Conservation (phyloP, 192 early-diverging fungal species). For the Phycomyces nitens region DNA sequence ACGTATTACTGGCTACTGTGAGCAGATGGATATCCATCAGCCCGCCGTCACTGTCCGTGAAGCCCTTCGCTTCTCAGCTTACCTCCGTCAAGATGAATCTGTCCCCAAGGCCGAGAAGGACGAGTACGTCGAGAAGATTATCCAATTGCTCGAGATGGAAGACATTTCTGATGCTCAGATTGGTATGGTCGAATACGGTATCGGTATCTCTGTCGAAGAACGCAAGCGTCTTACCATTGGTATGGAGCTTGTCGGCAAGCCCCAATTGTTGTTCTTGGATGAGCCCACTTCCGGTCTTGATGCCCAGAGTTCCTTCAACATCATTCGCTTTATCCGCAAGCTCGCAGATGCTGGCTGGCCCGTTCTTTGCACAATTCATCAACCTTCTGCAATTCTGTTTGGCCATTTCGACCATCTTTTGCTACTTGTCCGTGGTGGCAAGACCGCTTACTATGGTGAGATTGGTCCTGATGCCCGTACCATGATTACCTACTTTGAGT, state of each 20-base stretch:
- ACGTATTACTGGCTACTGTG: slow-evolving; percentile 72
- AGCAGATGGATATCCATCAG: slow-evolving; percentile 88
- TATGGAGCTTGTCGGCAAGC: slow-evolving; percentile 77
- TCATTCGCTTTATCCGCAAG: slow-evolving; percentile 68
- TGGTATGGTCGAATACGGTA: slow-evolving; percentile 43
- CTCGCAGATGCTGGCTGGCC: slow-evolving; percentile 64
- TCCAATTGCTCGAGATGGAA: slow-evolving; percentile 55
- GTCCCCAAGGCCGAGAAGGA: slow-evolving; percentile 49
- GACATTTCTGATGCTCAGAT: slow-evolving; percentile 58
- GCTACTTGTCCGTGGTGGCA: slow-evolving; percentile 75
- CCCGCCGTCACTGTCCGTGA: slow-evolving; percentile 89
- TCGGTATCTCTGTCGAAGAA: slow-evolving; percentile 82
- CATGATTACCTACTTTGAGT: slow-evolving; percentile 73
- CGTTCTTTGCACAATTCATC: slow-evolving; percentile 83
- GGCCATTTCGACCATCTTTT: slow-evolving; percentile 82
- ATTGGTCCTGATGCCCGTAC: slow-evolving; percentile 62
- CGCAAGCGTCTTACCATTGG: slow-evolving; percentile 81
- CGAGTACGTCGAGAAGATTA: slow-evolving; percentile 47
- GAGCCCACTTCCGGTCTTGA: slow-evolving; percentile 77
- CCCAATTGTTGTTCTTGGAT: slow-evolving; percentile 74
- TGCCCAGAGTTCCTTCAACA: slow-evolving; percentile 73
- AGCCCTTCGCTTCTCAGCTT: slow-evolving; percentile 78
- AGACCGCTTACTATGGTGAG: slow-evolving; percentile 79
- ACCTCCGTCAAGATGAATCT: slow-evolving; percentile 63
- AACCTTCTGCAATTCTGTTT: slow-evolving; percentile 80